phyloP scores from a whole-genome alignment of 108 stramenopile genomes.

The Fragilariopsis cylindrus region DNA sequence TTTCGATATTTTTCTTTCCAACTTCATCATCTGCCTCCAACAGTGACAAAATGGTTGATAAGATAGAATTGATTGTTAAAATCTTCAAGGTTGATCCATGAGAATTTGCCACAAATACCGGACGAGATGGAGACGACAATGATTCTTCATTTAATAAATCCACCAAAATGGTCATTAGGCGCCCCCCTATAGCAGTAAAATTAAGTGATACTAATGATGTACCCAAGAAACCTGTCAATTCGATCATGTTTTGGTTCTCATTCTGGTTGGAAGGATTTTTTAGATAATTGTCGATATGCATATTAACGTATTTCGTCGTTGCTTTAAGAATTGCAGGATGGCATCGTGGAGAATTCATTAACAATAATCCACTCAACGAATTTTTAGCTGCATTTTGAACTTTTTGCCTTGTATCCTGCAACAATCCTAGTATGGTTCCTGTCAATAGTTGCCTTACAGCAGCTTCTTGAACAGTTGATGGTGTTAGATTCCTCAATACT shows the following conservation, averaged over 20 bases:
- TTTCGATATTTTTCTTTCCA: neutral
- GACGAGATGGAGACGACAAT: conserved; percentile 8
- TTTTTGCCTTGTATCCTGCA: conserved; percentile 54
- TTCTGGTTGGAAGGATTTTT: conserved; percentile 29
- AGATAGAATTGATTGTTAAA: conserved; percentile 38
- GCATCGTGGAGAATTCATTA: conserved; percentile 30
- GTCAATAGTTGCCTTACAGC: conserved; percentile 35
- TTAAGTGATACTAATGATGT: conserved; percentile 43
- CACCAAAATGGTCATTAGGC: conserved; percentile 52
- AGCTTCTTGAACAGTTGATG: conserved; percentile 11
- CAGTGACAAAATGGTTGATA: conserved; percentile 48
- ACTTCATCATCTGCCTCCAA: conserved; percentile 42
- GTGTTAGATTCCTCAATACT: conserved; percentile 19
- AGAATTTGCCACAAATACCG: conserved; percentile 35
- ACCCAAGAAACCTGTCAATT: conserved; percentile 28
- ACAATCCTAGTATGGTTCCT: conserved; percentile 48
- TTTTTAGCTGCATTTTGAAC: conserved; percentile 58
- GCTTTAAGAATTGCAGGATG: conserved; percentile 35
- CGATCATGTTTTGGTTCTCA: conserved; percentile 9
- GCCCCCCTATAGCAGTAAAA: conserved; percentile 40
- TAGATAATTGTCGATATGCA: conserved; percentile 15
- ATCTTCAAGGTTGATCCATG: conserved; percentile 33
- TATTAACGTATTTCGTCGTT: neutral
- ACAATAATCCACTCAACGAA: conserved; percentile 44
- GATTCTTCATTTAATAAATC: conserved; percentile 34